Evolutionary conservation across 2,329 filamentous ascomycete species (phyloP).

Genomic region (Botryotinia convoluta): DNA sequence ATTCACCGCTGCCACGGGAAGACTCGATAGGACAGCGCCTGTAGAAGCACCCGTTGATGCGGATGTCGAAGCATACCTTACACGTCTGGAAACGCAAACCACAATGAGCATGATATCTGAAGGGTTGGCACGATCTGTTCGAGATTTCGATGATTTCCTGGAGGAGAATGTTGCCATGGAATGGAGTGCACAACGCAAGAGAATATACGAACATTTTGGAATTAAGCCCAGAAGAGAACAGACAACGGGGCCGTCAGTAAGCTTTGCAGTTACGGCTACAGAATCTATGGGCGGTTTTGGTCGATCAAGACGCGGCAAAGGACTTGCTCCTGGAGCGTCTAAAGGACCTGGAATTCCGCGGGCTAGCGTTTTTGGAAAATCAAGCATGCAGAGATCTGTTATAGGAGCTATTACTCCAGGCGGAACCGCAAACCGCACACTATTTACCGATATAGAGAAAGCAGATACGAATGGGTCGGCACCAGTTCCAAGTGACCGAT

Average conservation of each 20-base stretch:
- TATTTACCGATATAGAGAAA: constrained; percentile 67
- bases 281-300: constrained; percentile 55
- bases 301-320: constrained; percentile 54
- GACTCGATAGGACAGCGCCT: constrained; percentile 44
- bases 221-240: constrained; percentile 61
- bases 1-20: constrained; percentile 59
- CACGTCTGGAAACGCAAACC: constrained; percentile 84
- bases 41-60: constrained; percentile 50
- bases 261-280: constrained; percentile 39
- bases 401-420: constrained; percentile 76
- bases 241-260: constrained; percentile 22
- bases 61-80: constrained; percentile 75
- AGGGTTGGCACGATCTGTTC: constrained; percentile 82
- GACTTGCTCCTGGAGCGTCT: constrained; percentile 39
- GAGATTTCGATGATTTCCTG: constrained; percentile 89
- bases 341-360: constrained; percentile 35
- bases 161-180: constrained; percentile 94
- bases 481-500: constrained; percentile 62
- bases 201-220: constrained; percentile 95
- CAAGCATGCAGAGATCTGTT: constrained; percentile 76
- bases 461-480: constrained; percentile 50
- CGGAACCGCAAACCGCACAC: constrained; percentile 55
- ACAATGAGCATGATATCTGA: constrained; percentile 89
- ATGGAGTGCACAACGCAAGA: constrained; percentile 90
- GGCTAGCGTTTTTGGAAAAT: constrained; percentile 64